These are phyloP conservation scores for Leccinum fibrillosum DNA, from an alignment of 768 basidiomycete genomes.

Conservation along the genomic window DNA sequence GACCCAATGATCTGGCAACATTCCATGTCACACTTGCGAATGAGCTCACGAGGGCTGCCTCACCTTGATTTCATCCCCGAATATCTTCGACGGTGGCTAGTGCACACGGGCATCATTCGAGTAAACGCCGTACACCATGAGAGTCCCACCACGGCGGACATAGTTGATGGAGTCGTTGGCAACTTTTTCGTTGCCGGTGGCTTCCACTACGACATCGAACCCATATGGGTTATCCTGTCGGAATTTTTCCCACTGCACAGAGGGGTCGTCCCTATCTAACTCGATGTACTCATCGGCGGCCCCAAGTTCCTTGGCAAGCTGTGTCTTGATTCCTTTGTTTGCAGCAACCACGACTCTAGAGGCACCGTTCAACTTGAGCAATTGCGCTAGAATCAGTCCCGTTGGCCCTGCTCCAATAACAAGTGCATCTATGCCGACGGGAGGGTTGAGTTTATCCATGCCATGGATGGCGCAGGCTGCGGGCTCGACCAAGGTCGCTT, in stretches of 20 bases:
- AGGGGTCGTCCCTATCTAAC: conserved; percentile 67
- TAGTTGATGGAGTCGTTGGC: conserved; percentile 87
- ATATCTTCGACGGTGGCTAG: conserved; percentile 85
- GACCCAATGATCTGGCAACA: conserved; percentile 71
- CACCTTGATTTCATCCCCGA: conserved; percentile 66
- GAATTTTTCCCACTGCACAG: conserved; percentile 70
- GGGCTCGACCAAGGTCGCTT: conserved; percentile 81
- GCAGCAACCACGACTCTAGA: conserved; percentile 74
- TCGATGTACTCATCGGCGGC: conserved; percentile 82
- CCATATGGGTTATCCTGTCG: conserved; percentile 77
- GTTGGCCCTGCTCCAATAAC: conserved; percentile 85
- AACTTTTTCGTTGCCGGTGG: conserved; percentile 80
- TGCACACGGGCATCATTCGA: conserved; percentile 75
- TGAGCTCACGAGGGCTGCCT: neutral
- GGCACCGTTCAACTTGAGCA: conserved; percentile 83
- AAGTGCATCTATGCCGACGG: conserved; percentile 77
- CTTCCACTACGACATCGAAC: conserved; percentile 80
- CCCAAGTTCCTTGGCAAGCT: conserved; percentile 70
- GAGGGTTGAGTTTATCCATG: conserved; percentile 75
- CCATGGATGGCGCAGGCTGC: conserved; percentile 88
- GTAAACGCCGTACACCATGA: conserved; percentile 87
- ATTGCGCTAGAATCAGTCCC: conserved; percentile 79
- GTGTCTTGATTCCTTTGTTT: conserved; percentile 86
- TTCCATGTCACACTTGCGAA: neutral
- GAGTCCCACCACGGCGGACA: conserved; percentile 72